A percentile compares a stretch with the other conserved stretches of the same genome.
phyloP scores from a whole-genome alignment of 1,284 basidiomycete genomes.

The Tausonia pullulans region DNA sequence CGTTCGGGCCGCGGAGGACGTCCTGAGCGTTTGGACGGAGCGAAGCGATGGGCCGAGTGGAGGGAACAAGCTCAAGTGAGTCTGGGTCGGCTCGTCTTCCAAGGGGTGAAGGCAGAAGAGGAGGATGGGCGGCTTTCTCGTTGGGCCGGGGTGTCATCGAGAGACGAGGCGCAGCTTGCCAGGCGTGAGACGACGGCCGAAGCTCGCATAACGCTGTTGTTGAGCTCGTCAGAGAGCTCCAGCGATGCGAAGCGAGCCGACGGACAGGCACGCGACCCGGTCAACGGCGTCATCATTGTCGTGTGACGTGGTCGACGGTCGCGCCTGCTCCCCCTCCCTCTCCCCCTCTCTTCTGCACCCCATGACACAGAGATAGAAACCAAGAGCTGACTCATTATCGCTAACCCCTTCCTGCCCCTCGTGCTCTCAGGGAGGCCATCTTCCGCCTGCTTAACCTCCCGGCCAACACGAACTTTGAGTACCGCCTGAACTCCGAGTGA shows the following conservation, averaged over 20 bases:
- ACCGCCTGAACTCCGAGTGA: conserved; percentile 30
- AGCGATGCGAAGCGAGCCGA: too few species aligned
- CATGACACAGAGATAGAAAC: not conserved
- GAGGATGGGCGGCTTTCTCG: too few species aligned
- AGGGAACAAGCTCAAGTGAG: conserved; percentile 30
- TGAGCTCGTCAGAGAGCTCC: too few species aligned
- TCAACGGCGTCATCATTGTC: too few species aligned
- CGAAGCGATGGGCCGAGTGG: conserved; percentile 31
- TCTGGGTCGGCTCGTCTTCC: not conserved
- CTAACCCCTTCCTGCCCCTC: conserved; percentile 10
- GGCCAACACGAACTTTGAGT: conserved; percentile 31
- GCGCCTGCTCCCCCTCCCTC: not conserved
- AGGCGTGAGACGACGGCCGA: too few species aligned
- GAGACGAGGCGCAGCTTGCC: too few species aligned
- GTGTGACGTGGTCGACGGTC: too few species aligned
- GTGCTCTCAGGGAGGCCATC: conserved; percentile 30
- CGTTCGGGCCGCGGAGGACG: conserved; percentile 34
- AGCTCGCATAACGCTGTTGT: too few species aligned
- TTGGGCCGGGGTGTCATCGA: too few species aligned
- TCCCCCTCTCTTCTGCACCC: not conserved
- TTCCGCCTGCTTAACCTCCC: conserved; percentile 30
- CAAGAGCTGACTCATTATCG: not conserved
- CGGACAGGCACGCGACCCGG: too few species aligned
- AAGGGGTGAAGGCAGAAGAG: too few species aligned
- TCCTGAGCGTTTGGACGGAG: conserved; percentile 37